Conservation (phyloP, 257 asterid species). For the Eustoma russellianum region DNA sequence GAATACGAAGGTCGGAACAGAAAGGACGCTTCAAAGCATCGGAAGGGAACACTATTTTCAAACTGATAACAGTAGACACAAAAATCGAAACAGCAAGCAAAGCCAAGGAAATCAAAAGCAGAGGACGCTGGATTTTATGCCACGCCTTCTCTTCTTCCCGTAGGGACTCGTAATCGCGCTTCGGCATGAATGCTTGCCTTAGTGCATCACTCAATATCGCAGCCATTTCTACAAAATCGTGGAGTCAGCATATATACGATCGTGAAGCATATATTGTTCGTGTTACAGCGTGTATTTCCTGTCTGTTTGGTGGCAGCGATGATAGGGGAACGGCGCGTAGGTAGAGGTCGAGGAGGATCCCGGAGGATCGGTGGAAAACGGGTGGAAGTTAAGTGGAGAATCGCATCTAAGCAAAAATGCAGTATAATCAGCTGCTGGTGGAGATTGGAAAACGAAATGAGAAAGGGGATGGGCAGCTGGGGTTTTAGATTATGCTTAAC, state of each 20-base stretch:
- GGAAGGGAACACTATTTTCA: slow-evolving; percentile 60
- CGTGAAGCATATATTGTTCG: not conserved
- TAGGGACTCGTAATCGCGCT: slow-evolving; percentile 73
- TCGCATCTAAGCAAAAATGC: not conserved
- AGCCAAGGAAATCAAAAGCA: slow-evolving; percentile 22
- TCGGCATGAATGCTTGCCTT: slow-evolving; percentile 96
- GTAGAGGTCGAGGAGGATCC: too few relatives aligned
- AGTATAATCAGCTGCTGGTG: too few relatives aligned
- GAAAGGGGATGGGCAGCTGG: not conserved
- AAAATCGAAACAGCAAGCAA: slow-evolving; percentile 42
- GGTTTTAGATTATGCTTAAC: not conserved
- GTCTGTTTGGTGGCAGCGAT: not conserved
- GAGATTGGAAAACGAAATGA: not conserved
- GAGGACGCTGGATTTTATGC: slow-evolving; percentile 57
- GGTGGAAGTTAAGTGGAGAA: not conserved
- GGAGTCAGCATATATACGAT: not conserved
- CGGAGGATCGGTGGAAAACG: not conserved
- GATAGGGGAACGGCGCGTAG: not conserved
- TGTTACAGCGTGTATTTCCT: not conserved
- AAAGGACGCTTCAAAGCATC: slow-evolving; percentile 70
- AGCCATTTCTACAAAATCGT: slow-evolving; percentile 13
- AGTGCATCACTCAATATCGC: slow-evolving; percentile 64
- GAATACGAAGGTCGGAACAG: slow-evolving; percentile 76
- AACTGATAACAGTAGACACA: slow-evolving; percentile 50
- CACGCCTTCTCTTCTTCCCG: slow-evolving; percentile 84